Base-by-base conservation (phyloP, 208 protist genomes). In the Trypanosoma avium region DNA sequence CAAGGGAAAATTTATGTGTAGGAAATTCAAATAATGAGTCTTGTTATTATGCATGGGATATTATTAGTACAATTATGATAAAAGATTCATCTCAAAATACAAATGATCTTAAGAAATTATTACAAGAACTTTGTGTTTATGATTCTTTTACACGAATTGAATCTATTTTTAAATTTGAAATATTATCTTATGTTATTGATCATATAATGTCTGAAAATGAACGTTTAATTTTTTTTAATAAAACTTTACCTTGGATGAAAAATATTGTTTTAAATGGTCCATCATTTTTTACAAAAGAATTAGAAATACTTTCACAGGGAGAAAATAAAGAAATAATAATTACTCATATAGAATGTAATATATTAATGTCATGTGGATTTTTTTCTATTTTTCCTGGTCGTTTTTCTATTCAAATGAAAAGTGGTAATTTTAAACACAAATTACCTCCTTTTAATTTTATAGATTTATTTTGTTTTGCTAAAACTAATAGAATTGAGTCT, bases 221-320 rank as follows among this genome's bases (percentile, higher is more conserved):
- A 55, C 67, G 54, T 54, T 27, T 27, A 12, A 33, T 70, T 33
- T 84, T 93, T 38, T 81, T 85, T 24, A 10, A 61, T 13, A 24
- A 56, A 3, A 82, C 87, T 32, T 57, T 90, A 38, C 83, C 87
- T 46, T 93, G 77, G 76, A 85, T 90, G 79, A 78, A 72, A 45
- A 49, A 62, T 19, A 45, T 50, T 35, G 64, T 82, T 12, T 24
- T 75, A 29, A n/a, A 48, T 26, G 80, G 50, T 10, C 78, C 81
- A 0, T 9, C 9, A 24, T 2, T 59, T 7, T 29, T 76, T 46
- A 45, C 70, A 10, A 22, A 35, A 13, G 7, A 68, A 21, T 74
- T 89, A 47, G 55, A 65, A 0, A 47, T 86, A 2, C 68, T 86
- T 19, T 42, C 52, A 8, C 70, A 80, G 40, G 59, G 70, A 22